Evolutionary conservation across 1,284 basidiomycete genomes (phyloP), one percentile per base, ranked within the genome.

Genomic region (Malassezia sympodialis): DNA sequence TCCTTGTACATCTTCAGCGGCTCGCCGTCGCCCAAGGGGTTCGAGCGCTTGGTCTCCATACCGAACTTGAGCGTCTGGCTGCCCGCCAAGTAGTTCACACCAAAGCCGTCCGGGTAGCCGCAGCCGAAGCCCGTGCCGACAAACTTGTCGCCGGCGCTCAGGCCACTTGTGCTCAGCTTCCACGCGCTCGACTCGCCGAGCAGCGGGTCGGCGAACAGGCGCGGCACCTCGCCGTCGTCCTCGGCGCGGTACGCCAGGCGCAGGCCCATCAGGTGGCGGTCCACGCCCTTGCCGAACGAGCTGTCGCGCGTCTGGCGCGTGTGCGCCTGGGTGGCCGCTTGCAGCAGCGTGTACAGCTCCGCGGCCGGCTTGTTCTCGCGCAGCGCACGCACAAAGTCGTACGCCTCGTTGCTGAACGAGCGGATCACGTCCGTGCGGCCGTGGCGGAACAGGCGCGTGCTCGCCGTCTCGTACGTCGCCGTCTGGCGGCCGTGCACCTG

Each of bases 341-440:
- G 79, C 8, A 94, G 81, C 15, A 84, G 79, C 6, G 76, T 66
- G 59, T 80, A 80, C 21, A 82, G 80, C 12, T 61, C 62, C 55
- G 67, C 32, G 68, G 85, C 84, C 30, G 80, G 69, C 17, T 75
- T 69, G 2, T 80, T 76, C 63, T 87, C 80, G 15, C 79, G 75
- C 84, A 91, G 88, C 2, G 82, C 80, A 42, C 86, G 81, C 11
- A 93, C 85, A 77, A 87, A 94, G 3, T 79, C 79, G 54, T 87
- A 82, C 57, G 84, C 85, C 66, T 93, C 87, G 27, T 78, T 78
- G 48, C 84, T 87, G 41, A 88, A 80, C 0, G 85, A 83, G 39
- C 91, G 82, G 51, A 96, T 86, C 1, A 89, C 90, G 70, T 98
- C 93, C 0, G 93, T 96, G 12, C 93, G 82, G 8, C 90, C 93